Evolutionary conservation across 1,284 basidiomycete species (phyloP).

Genomic region (Pyrrhoderma lamaoense): DNA sequence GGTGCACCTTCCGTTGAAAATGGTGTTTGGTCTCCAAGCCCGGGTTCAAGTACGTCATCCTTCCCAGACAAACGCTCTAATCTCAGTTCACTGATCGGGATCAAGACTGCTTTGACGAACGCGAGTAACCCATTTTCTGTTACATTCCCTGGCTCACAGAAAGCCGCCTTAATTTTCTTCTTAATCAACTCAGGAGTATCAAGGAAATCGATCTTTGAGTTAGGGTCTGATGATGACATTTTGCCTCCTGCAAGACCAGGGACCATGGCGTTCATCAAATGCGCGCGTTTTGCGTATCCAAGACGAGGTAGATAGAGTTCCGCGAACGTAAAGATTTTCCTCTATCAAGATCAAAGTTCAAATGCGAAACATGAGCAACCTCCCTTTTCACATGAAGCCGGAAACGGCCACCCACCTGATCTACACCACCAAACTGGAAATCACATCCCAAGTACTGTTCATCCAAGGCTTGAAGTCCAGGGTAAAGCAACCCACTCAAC

Average conservation of each 20-base stretch:
- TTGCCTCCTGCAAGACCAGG: constrained; percentile 93
- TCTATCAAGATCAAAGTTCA: constrained; percentile 49
- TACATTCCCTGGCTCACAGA: constrained; percentile 92
- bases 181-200: constrained; percentile 80
- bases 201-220: constrained; percentile 97
- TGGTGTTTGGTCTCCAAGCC: constrained; percentile 44
- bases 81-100: constrained; percentile 79
- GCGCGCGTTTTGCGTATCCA: constrained; percentile 92
- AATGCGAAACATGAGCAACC: constrained; percentile 7
- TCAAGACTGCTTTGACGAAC: constrained; percentile 84
- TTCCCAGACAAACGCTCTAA: constrained; percentile 44
- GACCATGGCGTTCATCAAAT: constrained; percentile 99
- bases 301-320: constrained; percentile 91
- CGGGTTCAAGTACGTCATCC: constrained; percentile 36
- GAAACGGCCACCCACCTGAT: constrained; percentile 59
- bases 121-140: constrained; percentile 88
- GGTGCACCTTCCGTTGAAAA: constrained; percentile 68
- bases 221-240: constrained; percentile 97
- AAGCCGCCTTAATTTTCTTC: constrained; percentile 88
- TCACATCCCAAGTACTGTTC: constrained; percentile 95
- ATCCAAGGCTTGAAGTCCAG: constrained; percentile 93
- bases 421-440: constrained; percentile 97
- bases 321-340: constrained; percentile 98
- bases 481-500: constrained; percentile 90
- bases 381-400: background rate